A percentile compares a stretch with the other conserved stretches of the same genome.
These are phyloP conservation scores for Phytophthora aleatoria DNA, from an alignment of 352 stramenopile species.

Conservation along the genomic window DNA sequence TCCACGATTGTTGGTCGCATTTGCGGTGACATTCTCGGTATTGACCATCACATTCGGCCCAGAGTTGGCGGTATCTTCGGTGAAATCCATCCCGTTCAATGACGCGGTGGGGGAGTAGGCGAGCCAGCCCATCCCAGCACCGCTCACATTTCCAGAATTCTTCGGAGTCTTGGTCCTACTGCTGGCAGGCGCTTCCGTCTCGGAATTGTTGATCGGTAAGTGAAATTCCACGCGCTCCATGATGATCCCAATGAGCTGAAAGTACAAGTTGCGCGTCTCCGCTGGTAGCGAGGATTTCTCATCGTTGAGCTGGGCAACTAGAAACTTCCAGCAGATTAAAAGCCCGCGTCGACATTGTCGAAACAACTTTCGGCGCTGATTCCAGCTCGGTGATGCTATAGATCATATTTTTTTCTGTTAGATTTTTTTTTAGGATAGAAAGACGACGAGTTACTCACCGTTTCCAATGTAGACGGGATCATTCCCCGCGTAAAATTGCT, in stretches of 20 bases:
- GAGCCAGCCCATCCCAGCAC: conserved; percentile 31
- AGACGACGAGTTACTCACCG: conserved; percentile 1
- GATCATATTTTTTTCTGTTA: neutral
- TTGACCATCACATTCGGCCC: conserved; percentile 22
- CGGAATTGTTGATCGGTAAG: conserved; percentile 25
- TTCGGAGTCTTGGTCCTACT: conserved; percentile 19
- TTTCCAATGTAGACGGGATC: conserved; percentile 15
- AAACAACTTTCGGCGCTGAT: conserved; percentile 46
- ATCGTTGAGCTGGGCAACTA: conserved; percentile 65
- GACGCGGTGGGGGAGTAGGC: conserved; percentile 37
- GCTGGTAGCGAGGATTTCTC: conserved; percentile 35
- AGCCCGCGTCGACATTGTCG: conserved; percentile 65
- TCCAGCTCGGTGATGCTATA: conserved; percentile 21
- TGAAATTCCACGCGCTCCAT: conserved; percentile 74
- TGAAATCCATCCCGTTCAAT: conserved; percentile 30
- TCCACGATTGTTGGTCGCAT: conserved; percentile 10
- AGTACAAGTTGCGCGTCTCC: conserved; percentile 60
- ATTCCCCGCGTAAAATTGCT: conserved; percentile 54
- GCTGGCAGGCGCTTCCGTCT: conserved; percentile 2
- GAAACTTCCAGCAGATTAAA: conserved; percentile 70
- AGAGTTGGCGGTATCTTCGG: conserved; percentile 4
- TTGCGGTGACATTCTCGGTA: conserved; percentile 20
- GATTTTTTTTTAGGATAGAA: neutral
- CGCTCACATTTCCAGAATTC: conserved; percentile 13
- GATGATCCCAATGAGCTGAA: conserved; percentile 66